Conservation (phyloP, 208 protist species). For the Trypanosoma theileri region DNA sequence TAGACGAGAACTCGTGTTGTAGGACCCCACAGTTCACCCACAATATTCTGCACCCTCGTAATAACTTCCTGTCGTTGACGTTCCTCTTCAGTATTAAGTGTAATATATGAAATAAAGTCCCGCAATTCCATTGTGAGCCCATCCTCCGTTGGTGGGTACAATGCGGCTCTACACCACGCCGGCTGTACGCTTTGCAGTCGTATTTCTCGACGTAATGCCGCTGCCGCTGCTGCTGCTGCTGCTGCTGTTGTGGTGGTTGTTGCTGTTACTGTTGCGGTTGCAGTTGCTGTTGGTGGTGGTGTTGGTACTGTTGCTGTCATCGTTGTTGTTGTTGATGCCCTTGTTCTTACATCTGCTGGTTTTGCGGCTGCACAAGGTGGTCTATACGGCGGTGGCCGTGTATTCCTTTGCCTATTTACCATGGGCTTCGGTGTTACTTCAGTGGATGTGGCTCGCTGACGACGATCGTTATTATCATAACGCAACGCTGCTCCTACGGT, state of each 20-base stretch:
- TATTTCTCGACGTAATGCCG: not conserved
- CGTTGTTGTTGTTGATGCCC: too few species aligned
- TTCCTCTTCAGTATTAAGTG: conserved; percentile 32
- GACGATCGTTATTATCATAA: not conserved
- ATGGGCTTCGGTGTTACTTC: not conserved
- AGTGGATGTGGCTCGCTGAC: not conserved
- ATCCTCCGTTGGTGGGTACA: conserved; percentile 32
- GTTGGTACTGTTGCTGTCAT: not conserved
- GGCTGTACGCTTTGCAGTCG: not conserved
- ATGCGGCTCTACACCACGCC: not conserved
- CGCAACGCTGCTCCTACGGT: not conserved
- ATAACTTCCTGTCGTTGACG: conserved; percentile 33
- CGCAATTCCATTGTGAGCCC: conserved; percentile 46
- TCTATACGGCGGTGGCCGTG: not conserved
- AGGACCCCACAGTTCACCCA: conserved; percentile 30
- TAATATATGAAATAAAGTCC: conserved; percentile 41
- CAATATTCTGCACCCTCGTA: conserved; percentile 21
- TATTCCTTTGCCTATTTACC: not conserved
- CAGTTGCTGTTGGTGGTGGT: not conserved
- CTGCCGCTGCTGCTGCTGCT: not conserved
- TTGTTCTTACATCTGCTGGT: too few species aligned
- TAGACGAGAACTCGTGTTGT: conserved; percentile 43
- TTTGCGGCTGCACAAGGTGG: not conserved
- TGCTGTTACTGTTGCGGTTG: not conserved
- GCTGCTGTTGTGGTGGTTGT: not conserved